Conservation (phyloP, 2,329 filamentous ascomycete genomes). For the Berkeleyomyces rouxiae region DNA sequence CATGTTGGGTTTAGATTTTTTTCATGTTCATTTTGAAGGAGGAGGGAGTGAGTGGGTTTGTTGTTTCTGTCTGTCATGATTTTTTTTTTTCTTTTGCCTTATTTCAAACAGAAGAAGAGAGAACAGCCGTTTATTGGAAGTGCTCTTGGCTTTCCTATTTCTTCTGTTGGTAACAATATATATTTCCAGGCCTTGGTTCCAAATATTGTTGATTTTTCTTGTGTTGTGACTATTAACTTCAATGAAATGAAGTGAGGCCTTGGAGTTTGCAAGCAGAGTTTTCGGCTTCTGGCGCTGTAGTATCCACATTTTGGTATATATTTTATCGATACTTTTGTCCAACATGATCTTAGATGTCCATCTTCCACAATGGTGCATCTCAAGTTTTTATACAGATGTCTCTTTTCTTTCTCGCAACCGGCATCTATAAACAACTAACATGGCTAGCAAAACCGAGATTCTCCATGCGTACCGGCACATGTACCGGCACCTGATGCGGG, state of each 20-base stretch:
- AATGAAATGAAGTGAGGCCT: too few species aligned
- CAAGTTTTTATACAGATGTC: neutral
- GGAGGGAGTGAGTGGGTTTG: neutral
- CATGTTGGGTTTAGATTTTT: neutral
- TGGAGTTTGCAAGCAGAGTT: neutral
- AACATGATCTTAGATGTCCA: neutral
- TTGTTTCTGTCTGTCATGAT: neutral
- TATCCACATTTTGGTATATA: neutral
- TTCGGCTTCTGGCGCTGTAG: neutral
- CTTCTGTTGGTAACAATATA: neutral
- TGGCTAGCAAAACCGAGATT: constrained; percentile 25
- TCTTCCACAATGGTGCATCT: neutral
- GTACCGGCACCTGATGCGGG: constrained; percentile 48
- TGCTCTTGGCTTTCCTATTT: neutral
- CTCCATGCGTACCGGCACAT: constrained; percentile 53
- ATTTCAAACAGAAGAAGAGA: neutral
- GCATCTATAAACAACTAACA: neutral
- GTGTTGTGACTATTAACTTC: neutral
- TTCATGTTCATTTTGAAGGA: too few species aligned
- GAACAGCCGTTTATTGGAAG: neutral
- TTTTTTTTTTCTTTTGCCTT: neutral
- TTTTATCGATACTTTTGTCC: neutral
- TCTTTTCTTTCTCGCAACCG: neutral
- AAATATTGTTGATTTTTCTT: neutral
- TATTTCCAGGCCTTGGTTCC: neutral